Evolutionary conservation across 2,329 filamentous ascomycete genomes (phyloP).

Genomic region (Huntiella abstrusa): DNA sequence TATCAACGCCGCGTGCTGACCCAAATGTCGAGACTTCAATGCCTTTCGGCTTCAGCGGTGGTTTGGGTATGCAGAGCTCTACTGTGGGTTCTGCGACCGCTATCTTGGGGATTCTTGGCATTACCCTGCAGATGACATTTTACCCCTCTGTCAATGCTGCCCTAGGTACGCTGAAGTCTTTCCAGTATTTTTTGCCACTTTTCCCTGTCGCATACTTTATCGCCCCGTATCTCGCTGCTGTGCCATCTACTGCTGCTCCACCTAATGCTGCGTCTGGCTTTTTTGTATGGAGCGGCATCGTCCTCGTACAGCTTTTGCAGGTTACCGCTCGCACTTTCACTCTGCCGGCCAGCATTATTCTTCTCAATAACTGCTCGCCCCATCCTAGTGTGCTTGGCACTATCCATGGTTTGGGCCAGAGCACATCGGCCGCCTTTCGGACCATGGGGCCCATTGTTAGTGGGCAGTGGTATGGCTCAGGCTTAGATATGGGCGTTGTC

Average conservation of each 20-base stretch:
- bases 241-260: constrained; percentile 31
- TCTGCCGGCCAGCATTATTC: constrained; percentile 36
- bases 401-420: constrained; percentile 34
- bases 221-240: constrained; percentile 45
- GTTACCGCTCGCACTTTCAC: constrained; percentile 56
- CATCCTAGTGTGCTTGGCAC: constrained; percentile 39
- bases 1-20: constrained; percentile 39
- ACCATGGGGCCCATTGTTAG: constrained; percentile 32
- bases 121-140: constrained; percentile 47
- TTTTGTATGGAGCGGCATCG: constrained; percentile 41
- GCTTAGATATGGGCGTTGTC: constrained; percentile 26
- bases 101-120: constrained; percentile 49
- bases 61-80: constrained; percentile 46
- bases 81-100: constrained; percentile 52
- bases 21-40: constrained; percentile 15
- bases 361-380: constrained; percentile 42
- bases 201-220: constrained; percentile 51
- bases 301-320: constrained; percentile 45
- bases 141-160: constrained; percentile 47
- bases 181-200: constrained; percentile 43
- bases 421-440: constrained; percentile 29
- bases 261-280: constrained; percentile 25
- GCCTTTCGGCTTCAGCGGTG: constrained; percentile 41
- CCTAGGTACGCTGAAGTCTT: constrained; percentile 48
- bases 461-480: constrained; percentile 28